A percentile compares a stretch with the other conserved stretches of the same genome.
These are phyloP conservation scores for Phytopythium litorale DNA, from an alignment of 352 stramenopile genomes.

Conservation along the genomic window DNA sequence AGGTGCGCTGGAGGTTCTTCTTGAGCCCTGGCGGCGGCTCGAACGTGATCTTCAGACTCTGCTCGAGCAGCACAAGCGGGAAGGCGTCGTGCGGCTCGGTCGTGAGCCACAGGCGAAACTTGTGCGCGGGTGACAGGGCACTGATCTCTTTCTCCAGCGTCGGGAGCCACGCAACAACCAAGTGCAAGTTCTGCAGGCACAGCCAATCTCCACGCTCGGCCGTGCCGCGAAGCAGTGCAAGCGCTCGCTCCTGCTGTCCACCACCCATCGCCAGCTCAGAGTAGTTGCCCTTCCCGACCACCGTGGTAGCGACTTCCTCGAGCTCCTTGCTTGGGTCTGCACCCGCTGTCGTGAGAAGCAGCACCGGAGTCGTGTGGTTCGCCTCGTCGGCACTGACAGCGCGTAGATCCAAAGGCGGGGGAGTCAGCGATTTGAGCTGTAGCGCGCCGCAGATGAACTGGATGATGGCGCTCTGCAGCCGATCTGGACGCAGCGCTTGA, in stretches of 20 bases:
- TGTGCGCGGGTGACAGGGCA: constrained; percentile 55
- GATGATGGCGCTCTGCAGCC: constrained; percentile 87
- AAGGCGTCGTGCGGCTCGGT: constrained; percentile 91
- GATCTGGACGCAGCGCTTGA: constrained; percentile 88
- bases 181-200: constrained; percentile 95
- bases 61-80: constrained; percentile 88
- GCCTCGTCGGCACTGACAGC: constrained; percentile 62
- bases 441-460: constrained; percentile 89
- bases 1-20: constrained; percentile 94
- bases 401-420: constrained; percentile 77
- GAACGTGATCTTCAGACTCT: constrained; percentile 94
- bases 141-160: constrained; percentile 91
- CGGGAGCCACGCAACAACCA: constrained; percentile 93
- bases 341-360: constrained; percentile 92
- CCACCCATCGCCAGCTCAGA: constrained; percentile 94
- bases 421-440: constrained; percentile 84
- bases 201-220: constrained; percentile 90
- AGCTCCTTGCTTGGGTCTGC: constrained; percentile 93
- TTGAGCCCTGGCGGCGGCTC: constrained; percentile 94
- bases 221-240: constrained; percentile 75
- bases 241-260: constrained; percentile 90
- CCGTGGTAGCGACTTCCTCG: constrained; percentile 83
- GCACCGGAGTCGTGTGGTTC: constrained; percentile 73
- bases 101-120: constrained; percentile 95
- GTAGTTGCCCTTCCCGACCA: constrained; percentile 89